Evolutionary conservation across 768 basidiomycete species (phyloP).

Genomic region (Tricholoma hemisulphureum): DNA sequence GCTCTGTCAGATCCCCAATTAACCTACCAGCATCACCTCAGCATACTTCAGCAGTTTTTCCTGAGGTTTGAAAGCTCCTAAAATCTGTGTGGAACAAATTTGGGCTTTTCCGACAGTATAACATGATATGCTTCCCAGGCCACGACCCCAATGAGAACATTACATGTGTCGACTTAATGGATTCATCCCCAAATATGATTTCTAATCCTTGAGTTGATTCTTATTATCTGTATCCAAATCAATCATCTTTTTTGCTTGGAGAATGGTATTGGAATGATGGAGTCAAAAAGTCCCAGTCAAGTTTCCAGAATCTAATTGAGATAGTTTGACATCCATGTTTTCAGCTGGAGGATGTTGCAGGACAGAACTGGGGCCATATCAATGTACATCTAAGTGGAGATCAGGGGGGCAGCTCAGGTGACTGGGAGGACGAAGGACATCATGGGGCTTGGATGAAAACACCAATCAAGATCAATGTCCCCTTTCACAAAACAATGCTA

Average conservation of each 20-base stretch:
- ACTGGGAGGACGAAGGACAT: background rate
- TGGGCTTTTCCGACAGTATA: background rate
- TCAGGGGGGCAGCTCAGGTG: background rate
- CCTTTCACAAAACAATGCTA: conserved; percentile 5
- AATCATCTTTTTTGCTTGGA: conserved; percentile 10
- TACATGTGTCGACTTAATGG: background rate
- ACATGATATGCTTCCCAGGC: background rate
- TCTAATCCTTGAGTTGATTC: background rate
- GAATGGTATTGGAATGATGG: too few species aligned
- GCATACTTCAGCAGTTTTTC: too few species aligned
- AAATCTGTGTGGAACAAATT: background rate
- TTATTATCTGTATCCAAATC: conserved; percentile 9
- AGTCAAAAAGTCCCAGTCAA: conserved; percentile 1
- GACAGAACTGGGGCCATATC: conserved; percentile 8
- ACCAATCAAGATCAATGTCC: conserved; percentile 4
- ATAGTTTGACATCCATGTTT: conserved; percentile 3
- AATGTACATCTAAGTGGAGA: conserved; percentile 1
- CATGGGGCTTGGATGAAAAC: conserved; percentile 17
- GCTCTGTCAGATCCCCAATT: background rate
- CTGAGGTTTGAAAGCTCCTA: background rate
- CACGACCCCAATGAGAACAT: background rate
- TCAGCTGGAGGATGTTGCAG: conserved; percentile 7
- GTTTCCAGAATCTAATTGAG: conserved; percentile 7
- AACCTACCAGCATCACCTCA: background rate
- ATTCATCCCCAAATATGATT: background rate